These are phyloP conservation scores for Citrus sp. DNA, from an alignment of 345 rosid species.

Conservation along the genomic window DNA sequence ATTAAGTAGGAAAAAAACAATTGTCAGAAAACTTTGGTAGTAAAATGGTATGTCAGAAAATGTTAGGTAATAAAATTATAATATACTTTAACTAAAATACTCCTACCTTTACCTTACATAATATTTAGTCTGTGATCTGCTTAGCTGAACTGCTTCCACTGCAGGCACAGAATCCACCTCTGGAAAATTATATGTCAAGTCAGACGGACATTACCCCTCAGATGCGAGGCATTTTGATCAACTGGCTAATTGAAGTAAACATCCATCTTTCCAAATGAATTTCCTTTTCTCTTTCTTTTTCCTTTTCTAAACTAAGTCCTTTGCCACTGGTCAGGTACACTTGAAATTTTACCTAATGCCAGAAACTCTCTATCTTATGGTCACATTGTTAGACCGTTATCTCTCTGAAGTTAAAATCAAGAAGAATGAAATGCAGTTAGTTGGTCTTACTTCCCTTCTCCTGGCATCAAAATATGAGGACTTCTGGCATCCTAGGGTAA, in stretches of 20 bases:
- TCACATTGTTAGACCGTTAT: slow-evolving; percentile 65
- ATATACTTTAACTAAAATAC: background rate
- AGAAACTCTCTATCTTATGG: slow-evolving; percentile 91
- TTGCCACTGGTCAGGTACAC: slow-evolving; percentile 61
- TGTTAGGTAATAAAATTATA: no score
- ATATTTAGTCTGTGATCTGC: slow-evolving; percentile 7
- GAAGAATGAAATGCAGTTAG: slow-evolving; percentile 84
- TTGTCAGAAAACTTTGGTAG: no score
- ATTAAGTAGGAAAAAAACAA: no score
- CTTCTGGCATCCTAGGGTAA: slow-evolving; percentile 96
- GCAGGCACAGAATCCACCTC: slow-evolving; percentile 58
- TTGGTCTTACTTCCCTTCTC: slow-evolving; percentile 83
- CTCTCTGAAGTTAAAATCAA: slow-evolving; percentile 72
- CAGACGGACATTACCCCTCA: slow-evolving; percentile 61
- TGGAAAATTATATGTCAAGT: slow-evolving; percentile 55
- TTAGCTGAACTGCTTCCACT: slow-evolving; percentile 21
- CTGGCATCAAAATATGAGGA: slow-evolving; percentile 96
- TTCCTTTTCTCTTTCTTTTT: slow-evolving; percentile 9
- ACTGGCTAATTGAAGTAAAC: slow-evolving; percentile 92
- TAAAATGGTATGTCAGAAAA: no score
- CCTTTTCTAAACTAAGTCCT: slow-evolving; percentile 8
- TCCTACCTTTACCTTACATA: background rate
- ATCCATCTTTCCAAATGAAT: slow-evolving; percentile 4
- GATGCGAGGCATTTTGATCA: slow-evolving; percentile 85
- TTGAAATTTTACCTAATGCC: slow-evolving; percentile 80